Conservation (phyloP, 805 yeast species). For the Metschnikowia cubensis region DNA sequence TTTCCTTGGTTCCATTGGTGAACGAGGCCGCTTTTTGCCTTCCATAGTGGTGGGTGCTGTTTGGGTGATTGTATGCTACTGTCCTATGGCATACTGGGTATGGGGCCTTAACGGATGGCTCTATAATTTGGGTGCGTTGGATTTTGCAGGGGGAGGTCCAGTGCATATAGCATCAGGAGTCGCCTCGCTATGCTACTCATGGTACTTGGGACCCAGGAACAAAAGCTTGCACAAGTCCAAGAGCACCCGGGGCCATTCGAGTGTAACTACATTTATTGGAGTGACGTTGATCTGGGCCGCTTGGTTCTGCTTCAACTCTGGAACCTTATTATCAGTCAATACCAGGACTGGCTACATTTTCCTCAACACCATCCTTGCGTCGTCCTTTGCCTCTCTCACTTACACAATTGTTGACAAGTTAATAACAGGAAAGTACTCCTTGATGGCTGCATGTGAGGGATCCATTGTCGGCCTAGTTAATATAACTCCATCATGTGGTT, state of each 20-base stretch:
- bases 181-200: constrained; percentile 41
- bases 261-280: constrained; percentile 38
- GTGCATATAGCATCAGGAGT: constrained; percentile 45
- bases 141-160: constrained; percentile 50
- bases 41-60: constrained; percentile 37
- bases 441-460: constrained; percentile 44
- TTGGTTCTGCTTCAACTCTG: constrained; percentile 49
- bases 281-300: constrained; percentile 46
- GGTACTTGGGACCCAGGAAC: constrained; percentile 40
- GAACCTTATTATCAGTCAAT: constrained; percentile 39
- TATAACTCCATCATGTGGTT: constrained; percentile 47
- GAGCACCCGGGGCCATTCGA: constrained; percentile 30
- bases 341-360: constrained; percentile 44
- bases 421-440: constrained; percentile 38
- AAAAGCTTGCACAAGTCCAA: constrained; percentile 23
- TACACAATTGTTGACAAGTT: constrained; percentile 43
- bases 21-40: constrained; percentile 41
- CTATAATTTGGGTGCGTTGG: constrained; percentile 40
- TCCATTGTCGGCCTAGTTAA: constrained; percentile 44
- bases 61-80: constrained; percentile 43
- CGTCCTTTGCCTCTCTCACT: constrained; percentile 43
- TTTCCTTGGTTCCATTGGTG: constrained; percentile 42
- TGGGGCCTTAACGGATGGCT: constrained; percentile 47
- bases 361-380: constrained; percentile 49
- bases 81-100: constrained; percentile 45